These are phyloP conservation scores for Cladophialophora bantiana DNA, from an alignment of 2,329 filamentous ascomycete species.

Conservation along the genomic window DNA sequence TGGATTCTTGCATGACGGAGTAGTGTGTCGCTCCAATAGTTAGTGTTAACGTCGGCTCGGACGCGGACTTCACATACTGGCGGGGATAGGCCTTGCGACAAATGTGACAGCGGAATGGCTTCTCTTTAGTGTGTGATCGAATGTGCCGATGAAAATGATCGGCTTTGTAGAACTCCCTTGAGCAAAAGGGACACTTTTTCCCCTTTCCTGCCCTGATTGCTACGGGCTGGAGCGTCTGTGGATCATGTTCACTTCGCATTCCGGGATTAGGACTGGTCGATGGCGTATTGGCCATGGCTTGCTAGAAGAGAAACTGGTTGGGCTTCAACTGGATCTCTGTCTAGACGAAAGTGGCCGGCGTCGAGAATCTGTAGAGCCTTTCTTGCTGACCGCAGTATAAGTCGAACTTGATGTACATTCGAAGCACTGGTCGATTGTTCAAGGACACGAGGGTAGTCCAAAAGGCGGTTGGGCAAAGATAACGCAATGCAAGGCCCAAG, in stretches of 20 bases:
- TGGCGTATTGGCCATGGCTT: not conserved
- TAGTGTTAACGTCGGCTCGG: not conserved
- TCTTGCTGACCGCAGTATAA: not conserved
- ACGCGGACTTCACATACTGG: conserved; percentile 34
- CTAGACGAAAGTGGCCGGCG: not conserved
- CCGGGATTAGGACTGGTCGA: not conserved
- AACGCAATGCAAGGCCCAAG: not conserved
- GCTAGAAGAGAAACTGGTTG: not conserved
- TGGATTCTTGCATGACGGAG: conserved; percentile 28
- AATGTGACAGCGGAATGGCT: conserved; percentile 42
- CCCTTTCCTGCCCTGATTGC: not conserved
- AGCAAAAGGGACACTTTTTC: conserved; percentile 40
- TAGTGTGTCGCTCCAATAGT: conserved; percentile 25
- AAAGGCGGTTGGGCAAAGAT: not conserved
- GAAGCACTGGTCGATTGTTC: not conserved
- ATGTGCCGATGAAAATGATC: conserved; percentile 45
- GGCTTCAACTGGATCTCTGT: not conserved
- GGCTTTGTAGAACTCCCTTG: conserved; percentile 41
- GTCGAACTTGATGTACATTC: not conserved
- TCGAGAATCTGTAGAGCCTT: not conserved
- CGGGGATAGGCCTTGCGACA: conserved; percentile 43
- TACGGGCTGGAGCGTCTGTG: not conserved
- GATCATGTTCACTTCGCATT: not conserved
- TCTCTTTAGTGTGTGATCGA: conserved; percentile 45
- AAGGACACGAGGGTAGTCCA: not conserved